A percentile compares a stretch with the other conserved stretches of the same genome.
Conservation (phyloP, 2,329 filamentous ascomycete genomes). For the Colletotrichum gloeosporioides region DNA sequence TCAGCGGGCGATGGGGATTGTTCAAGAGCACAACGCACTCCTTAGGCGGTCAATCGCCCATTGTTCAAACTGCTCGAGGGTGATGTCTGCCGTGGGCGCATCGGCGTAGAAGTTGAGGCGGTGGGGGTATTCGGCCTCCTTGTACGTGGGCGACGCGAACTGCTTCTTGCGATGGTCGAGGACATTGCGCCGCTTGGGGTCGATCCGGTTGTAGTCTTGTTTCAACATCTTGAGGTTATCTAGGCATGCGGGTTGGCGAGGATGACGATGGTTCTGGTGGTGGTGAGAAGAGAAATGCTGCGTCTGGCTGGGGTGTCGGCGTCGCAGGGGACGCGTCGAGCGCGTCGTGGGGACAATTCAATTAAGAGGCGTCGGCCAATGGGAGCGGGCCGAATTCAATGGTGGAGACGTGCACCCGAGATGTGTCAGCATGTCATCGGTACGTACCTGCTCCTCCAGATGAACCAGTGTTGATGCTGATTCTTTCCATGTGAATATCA, state of each 20-base stretch:
- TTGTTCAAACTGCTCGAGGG: constrained; percentile 96
- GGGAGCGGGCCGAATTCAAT: background rate
- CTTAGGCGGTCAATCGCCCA: constrained; percentile 95
- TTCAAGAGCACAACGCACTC: constrained; percentile 52
- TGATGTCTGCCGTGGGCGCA: constrained; percentile 92
- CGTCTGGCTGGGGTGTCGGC: background rate
- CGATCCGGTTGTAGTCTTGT: constrained; percentile 58
- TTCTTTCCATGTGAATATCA: background rate
- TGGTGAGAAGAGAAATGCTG: background rate
- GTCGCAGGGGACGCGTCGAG: constrained; percentile 7
- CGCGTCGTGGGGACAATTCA: constrained; percentile 11
- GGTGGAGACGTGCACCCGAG: background rate
- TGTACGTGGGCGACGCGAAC: constrained; percentile 79
- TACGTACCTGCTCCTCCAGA: background rate
- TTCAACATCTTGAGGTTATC: constrained; percentile 45
- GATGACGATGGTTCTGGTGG: background rate
- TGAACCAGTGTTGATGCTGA: background rate
- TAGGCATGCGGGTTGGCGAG: background rate
- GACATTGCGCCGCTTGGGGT: constrained; percentile 76
- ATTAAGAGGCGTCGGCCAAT: constrained; percentile 11
- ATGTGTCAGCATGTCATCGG: background rate
- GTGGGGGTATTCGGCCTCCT: constrained; percentile 80
- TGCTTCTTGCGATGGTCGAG: constrained; percentile 86
- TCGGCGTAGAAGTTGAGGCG: constrained; percentile 91
- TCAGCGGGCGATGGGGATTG: background rate